Evolutionary conservation across 169 alveolate species (phyloP), one percentile per base, ranked within the genome.

Genomic region (Eimeria acervulina): DNA sequence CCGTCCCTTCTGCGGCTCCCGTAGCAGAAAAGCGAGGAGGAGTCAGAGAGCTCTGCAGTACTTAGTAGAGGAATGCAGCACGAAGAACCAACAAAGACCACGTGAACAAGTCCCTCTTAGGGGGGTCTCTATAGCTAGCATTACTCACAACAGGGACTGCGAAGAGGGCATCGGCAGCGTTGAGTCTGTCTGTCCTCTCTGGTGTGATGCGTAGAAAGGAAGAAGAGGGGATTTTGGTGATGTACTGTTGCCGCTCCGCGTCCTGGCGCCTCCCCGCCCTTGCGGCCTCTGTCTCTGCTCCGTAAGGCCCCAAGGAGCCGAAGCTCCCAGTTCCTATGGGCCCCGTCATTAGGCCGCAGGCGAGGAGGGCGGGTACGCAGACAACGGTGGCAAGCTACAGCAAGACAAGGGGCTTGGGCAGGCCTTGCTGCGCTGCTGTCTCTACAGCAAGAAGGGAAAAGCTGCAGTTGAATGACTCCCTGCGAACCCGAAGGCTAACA

Each of bases 171-270:
- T 66, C 95, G 0, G 84, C 87, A 17, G 85, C 95, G 44, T 10
- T 68, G 55, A 70, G 78, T 31, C 80, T 74, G 59, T 72, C 78
- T 4, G 33, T 42, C 8, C 76, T 36, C 26, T 90, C 89, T 13
- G 95, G 78, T 38, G 40, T 12, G 51, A 72, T 19, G 76, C 89
- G 61, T 10, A 94, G 94, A 47, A 94, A 94, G 15, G 96, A 59
- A n/a, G 90, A 40, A 70, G 93, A 74, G 0, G 96, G 96, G 66
- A 52, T n/a, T 55, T 94, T 94, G 83, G 90, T 80, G 51, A 94
- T 94, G 83, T 94, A 94, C 81, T 83, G 92, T 72, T 93, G 89
- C 63, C 93, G 68, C 55, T 93, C 96, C 15, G 40, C 85, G 21
- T 66, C 87, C 52, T 61, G 76, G 93, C 68, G 93, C 44, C 80